Conservation (phyloP, 106 monocot genomes). For the Phalaenopsis aphrodite region DNA sequence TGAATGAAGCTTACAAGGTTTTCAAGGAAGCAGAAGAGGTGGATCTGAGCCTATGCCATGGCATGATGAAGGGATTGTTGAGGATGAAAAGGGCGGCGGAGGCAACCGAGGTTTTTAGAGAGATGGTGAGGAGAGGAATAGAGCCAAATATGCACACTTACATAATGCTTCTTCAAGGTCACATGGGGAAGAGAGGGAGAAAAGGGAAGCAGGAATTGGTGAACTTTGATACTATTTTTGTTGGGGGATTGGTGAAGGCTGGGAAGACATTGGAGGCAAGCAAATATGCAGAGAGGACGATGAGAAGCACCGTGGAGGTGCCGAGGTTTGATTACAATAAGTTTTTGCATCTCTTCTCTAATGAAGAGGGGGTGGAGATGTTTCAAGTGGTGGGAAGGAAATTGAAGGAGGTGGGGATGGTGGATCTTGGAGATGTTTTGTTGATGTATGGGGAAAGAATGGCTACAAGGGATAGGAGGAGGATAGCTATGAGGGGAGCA, state of each 20-base stretch:
- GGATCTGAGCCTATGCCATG: constrained; percentile 51
- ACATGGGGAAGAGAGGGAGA: constrained; percentile 77
- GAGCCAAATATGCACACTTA: constrained; percentile 88
- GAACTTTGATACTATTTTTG: constrained; percentile 74
- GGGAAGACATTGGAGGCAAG: constrained; percentile 52
- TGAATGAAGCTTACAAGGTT: constrained; percentile 50
- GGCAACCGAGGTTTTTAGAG: constrained; percentile 73
- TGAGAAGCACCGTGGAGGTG: constrained; percentile 48
- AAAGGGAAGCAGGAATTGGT: constrained; percentile 52
- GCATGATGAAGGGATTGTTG: constrained; percentile 74
- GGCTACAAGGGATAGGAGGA: constrained; percentile 78
- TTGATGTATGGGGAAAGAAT: constrained; percentile 77
- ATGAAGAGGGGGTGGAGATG: constrained; percentile 71
- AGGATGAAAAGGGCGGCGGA: constrained; percentile 42
- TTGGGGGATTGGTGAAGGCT: constrained; percentile 71
- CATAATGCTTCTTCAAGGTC: constrained; percentile 85
- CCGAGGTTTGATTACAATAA: constrained; percentile 74
- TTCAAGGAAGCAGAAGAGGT: constrained; percentile 15
- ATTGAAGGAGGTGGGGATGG: constrained; percentile 56
- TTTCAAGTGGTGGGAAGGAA: constrained; percentile 74
- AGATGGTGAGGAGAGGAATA: constrained; percentile 53
- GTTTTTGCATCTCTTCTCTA: constrained; percentile 70
- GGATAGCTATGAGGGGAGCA: constrained; percentile 21
- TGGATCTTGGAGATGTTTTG: constrained; percentile 69
- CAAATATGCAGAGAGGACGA: constrained; percentile 79